These are phyloP conservation scores for Mesembryanthemum crystallinum DNA, from an alignment of 148 eudicot genomes.

Conservation along the genomic window DNA sequence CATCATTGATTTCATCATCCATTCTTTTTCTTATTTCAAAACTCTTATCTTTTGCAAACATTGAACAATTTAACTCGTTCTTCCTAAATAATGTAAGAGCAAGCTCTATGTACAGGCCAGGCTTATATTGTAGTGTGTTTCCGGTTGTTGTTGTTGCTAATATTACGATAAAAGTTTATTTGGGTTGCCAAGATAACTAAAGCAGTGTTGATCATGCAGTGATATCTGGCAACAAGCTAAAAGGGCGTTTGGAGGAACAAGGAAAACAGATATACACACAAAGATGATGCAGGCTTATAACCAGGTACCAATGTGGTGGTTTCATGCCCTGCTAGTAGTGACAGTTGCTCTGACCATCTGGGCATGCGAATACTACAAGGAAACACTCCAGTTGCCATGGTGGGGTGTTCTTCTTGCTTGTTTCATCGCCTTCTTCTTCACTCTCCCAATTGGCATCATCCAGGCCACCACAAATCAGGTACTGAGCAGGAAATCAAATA, in stretches of 20 bases:
- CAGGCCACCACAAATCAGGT: slow-evolving; percentile 83
- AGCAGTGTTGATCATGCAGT: slow-evolving; percentile 25
- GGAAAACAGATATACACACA: slow-evolving; percentile 53
- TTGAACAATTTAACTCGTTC: too few relatives aligned
- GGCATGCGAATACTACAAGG: slow-evolving; percentile 48
- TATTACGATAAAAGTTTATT: background rate
- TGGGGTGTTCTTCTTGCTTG: slow-evolving; percentile 84
- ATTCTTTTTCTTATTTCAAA: too few relatives aligned
- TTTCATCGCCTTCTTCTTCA: slow-evolving; percentile 52
- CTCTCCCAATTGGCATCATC: slow-evolving; percentile 81
- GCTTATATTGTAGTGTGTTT: too few relatives aligned
- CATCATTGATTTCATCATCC: too few relatives aligned
- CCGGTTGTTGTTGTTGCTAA: too few relatives aligned
- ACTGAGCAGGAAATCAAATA: background rate
- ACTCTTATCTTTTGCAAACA: too few relatives aligned
- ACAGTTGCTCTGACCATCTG: slow-evolving; percentile 49
- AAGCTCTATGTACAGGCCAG: too few relatives aligned
- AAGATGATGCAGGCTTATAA: slow-evolving; percentile 61
- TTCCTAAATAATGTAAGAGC: too few relatives aligned
- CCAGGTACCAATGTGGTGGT: slow-evolving; percentile 80
- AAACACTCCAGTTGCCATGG: slow-evolving; percentile 68
- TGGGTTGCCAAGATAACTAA: background rate
- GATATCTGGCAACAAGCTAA: slow-evolving; percentile 47
- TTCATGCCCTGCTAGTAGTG: slow-evolving; percentile 37
- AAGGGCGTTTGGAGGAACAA: slow-evolving; percentile 37